A percentile compares a stretch with the other conserved stretches of the same genome.
Conservation (phyloP, 2,329 filamentous ascomycete species). For the Aspergillus phoenicis region DNA sequence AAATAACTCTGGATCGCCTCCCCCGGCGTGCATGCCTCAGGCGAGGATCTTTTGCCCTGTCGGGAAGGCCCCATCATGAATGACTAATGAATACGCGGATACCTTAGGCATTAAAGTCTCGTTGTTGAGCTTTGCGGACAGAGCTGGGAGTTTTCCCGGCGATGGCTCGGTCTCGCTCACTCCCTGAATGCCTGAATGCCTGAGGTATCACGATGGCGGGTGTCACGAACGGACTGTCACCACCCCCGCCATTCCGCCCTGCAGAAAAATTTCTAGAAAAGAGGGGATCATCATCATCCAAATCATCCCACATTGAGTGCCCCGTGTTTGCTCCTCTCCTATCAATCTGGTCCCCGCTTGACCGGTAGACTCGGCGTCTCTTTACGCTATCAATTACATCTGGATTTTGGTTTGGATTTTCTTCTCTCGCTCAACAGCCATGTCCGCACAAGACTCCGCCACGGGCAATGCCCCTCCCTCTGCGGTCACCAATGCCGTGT, state of each 20-base stretch:
- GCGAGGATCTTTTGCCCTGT: slow-evolving; percentile 9
- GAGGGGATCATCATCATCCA: background rate
- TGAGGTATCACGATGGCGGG: background rate
- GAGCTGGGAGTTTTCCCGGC: background rate
- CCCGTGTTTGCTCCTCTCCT: no score
- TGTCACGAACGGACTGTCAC: background rate
- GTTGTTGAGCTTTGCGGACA: no score
- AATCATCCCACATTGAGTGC: background rate
- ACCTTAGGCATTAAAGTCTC: slow-evolving; percentile 4
- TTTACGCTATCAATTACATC: background rate
- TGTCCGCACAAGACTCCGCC: slow-evolving; percentile 13
- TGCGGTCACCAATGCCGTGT: slow-evolving; percentile 74
- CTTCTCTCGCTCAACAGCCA: background rate
- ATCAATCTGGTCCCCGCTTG: no score
- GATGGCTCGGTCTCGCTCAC: background rate
- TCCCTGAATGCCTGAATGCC: background rate
- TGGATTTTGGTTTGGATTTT: background rate
- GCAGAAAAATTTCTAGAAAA: background rate
- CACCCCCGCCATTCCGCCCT: background rate
- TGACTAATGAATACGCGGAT: background rate
- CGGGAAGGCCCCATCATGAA: background rate
- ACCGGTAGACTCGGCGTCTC: background rate
- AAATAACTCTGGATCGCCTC: slow-evolving; percentile 14
- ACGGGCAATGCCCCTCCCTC: slow-evolving; percentile 52
- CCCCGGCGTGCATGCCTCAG: slow-evolving; percentile 18